A percentile compares a stretch with the other conserved stretches of the same genome.
Evolutionary conservation across 2,329 filamentous ascomycete genomes (phyloP).

Genomic region (Aspergillus persii): DNA sequence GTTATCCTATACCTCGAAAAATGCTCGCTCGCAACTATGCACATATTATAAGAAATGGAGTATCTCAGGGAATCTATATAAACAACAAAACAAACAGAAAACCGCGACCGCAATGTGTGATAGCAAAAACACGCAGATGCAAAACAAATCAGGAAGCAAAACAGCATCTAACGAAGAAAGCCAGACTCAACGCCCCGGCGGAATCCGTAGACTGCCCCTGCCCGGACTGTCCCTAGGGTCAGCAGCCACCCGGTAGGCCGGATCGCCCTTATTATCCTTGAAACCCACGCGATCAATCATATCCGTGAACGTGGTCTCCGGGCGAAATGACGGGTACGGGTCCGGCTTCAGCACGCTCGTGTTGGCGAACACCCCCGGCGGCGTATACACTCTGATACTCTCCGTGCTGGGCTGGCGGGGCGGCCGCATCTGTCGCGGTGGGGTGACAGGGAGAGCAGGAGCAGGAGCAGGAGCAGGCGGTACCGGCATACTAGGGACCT

Average conservation of each 20-base stretch:
- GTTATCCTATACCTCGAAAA: background rate
- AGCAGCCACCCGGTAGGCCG: conserved; percentile 27
- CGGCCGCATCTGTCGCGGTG: conserved; percentile 25
- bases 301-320: conserved; percentile 38
- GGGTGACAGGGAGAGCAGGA: conserved; percentile 11
- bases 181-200: background rate
- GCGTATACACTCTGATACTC: conserved; percentile 49
- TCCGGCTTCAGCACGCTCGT: conserved; percentile 26
- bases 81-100: background rate
- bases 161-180: background rate
- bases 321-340: conserved; percentile 25
- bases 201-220: conserved; percentile 2
- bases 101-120: background rate
- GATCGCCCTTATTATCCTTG: conserved; percentile 26
- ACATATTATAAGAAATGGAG: background rate
- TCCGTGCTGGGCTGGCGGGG: conserved; percentile 39
- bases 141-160: background rate
- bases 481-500: conserved; percentile 17
- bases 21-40: background rate
- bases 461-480: conserved; percentile 4
- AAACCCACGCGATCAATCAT: conserved; percentile 40
- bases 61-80: background rate
- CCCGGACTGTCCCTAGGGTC: conserved; percentile 11
- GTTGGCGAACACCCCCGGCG: conserved; percentile 33
- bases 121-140: background rate